Evolutionary conservation across 2,329 filamentous ascomycete species (phyloP), one percentile per base, ranked within the genome.

Genomic region (Paradendryphiella salina): DNA sequence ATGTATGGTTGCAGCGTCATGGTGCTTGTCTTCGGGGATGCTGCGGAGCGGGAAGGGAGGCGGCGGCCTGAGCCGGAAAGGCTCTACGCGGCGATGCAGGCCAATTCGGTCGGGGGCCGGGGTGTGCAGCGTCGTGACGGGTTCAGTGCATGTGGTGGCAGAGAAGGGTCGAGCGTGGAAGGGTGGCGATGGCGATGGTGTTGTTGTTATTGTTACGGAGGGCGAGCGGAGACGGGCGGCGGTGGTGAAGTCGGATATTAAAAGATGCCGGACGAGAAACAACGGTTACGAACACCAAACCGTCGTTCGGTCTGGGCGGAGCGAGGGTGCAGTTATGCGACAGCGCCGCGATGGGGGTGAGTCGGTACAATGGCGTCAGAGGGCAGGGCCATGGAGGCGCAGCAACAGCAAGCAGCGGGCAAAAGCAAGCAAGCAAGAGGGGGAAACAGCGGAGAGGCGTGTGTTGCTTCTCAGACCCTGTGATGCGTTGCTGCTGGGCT

Each of bases 51-150:
- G 39, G 57, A 48, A 55, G 52, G 51, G 45, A 61, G 57, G 58
- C 52, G 44, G 64, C 71, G 69, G 71, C 71, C 65, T 65, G 64
- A 67, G 72, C 72, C 71, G 70, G 69, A 44, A 69, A 55, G 67
- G 68, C 66, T 68, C 61, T 69, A 67, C 47, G 60, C 53, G 54
- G 56, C 58, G 50, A 26, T 52, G 51, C 41, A 53, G 51, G 69
- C 69, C 70, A 71, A 69, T 67, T 65, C 57, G 67, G 46, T 53
- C 49, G 54, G 17, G 31, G 29, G 9, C 35, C 38, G 13, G 14
- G 38, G 38, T 11, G 32, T 33, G 46, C 38, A 41, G 41, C 35
- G 52, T 50, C 21, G 44, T 47, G 36, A 13, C 17, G 28, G 36
- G 32, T 29, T 45, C 38, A 44, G 36, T 57, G 35, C 42, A 49